Percentiles rank a stretch among this genome's conserved stretches.
Evolutionary conservation across 495 filamentous ascomycete species (phyloP).

Genomic region (Aspergillus affinis): DNA sequence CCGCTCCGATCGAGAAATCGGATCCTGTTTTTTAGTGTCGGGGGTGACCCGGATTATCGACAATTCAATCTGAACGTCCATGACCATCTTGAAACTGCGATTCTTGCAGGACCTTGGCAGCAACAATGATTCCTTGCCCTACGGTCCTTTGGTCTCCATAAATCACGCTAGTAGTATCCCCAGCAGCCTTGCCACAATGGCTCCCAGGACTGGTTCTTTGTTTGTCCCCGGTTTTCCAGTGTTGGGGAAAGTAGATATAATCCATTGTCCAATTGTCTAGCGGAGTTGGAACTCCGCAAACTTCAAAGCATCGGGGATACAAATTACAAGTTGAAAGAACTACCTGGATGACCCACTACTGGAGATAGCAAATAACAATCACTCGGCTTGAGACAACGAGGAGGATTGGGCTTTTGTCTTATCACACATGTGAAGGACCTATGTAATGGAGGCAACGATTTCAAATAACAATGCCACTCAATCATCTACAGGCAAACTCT

Average conservation of each 20-base stretch:
- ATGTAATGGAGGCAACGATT: not conserved
- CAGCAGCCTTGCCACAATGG: not conserved
- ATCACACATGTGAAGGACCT: not conserved
- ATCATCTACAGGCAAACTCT: not conserved
- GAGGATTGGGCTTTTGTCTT: too few species aligned
- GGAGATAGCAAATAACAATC: too few species aligned
- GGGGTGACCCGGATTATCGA: slow-evolving; percentile 12
- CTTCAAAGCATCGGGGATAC: too few species aligned
- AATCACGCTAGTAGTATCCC: not conserved
- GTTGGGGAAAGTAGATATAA: not conserved
- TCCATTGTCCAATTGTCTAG: too few species aligned
- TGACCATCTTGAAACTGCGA: not conserved
- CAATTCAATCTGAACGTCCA: slow-evolving; percentile 14
- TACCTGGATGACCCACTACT: too few species aligned
- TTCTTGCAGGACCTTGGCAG: not conserved
- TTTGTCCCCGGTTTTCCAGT: not conserved
- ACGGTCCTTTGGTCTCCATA: not conserved
- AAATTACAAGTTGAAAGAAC: too few species aligned
- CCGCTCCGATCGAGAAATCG: slow-evolving; percentile 7
- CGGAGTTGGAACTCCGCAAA: too few species aligned
- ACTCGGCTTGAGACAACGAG: too few species aligned
- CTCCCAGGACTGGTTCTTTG: not conserved
- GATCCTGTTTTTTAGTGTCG: slow-evolving; percentile 8
- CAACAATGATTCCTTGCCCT: slow-evolving; percentile 4
- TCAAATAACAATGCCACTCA: not conserved